A percentile compares a stretch with the other conserved stretches of the same genome.
Conservation (phyloP, 371 early-diverging fungal species). For the Funneliformis caledonium region DNA sequence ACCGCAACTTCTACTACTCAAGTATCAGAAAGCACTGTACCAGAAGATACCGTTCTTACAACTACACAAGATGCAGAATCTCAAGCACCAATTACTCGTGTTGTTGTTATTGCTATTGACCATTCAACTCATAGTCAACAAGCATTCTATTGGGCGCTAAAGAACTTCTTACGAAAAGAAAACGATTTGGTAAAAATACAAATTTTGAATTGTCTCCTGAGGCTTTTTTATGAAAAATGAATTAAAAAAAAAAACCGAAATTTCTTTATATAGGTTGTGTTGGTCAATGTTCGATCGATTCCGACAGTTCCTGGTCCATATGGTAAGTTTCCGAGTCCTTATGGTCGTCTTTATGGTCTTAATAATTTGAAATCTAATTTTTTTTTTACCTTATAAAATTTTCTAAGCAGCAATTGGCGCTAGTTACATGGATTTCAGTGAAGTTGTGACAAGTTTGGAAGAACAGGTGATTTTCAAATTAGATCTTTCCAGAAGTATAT, state of each 20-base stretch:
- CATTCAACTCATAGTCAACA: conserved; percentile 15
- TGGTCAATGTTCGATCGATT: conserved; percentile 35
- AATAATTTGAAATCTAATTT: neutral
- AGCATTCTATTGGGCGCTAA: conserved; percentile 34
- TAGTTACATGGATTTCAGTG: conserved; percentile 38
- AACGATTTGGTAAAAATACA: conserved; percentile 21
- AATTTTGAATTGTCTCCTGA: neutral
- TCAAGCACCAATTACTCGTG: conserved; percentile 21
- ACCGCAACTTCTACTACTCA: neutral
- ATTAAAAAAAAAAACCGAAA: neutral
- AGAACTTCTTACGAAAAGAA: conserved; percentile 35
- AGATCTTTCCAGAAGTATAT: neutral
- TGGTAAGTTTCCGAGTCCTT: neutral
- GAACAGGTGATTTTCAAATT: conserved; percentile 5
- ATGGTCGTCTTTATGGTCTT: too few species aligned
- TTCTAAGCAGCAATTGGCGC: conserved; percentile 26
- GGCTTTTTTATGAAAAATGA: neutral
- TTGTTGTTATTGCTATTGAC: conserved; percentile 32
- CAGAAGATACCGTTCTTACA: neutral
- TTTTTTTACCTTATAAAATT: neutral
- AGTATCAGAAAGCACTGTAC: neutral
- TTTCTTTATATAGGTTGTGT: conserved; percentile 9
- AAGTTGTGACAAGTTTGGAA: conserved; percentile 24
- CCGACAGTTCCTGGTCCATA: conserved; percentile 34
- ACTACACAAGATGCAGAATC: conserved; percentile 11